Evolutionary conservation across 2,329 filamentous ascomycete genomes (phyloP), one percentile per base, ranked within the genome.

Genomic region (Fusarium sp.): DNA sequence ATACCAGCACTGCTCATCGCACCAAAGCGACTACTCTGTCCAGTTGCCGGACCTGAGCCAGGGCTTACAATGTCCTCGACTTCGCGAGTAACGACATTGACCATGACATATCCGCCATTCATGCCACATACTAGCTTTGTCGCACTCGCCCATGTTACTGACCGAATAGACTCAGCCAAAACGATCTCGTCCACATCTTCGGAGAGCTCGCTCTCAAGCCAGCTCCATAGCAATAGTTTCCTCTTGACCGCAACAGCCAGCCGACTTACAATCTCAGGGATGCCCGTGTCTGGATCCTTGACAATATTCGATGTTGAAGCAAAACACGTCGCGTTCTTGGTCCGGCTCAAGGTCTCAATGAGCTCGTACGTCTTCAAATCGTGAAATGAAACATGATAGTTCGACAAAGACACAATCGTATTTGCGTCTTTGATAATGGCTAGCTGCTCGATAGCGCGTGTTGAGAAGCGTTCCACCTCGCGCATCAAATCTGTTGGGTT

Each of bases 231-330:
- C 64, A 98, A 79, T 53, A 99, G 85, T 74, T 93, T 92, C 75
- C 96, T 87, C 85, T 98, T 98, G 34, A 98, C 93, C 6, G 94
- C 94, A 13, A 99, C 95, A 8, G 94, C 96, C 52, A 99, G 84
- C 38, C 94, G 87, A 57, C 94, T 97, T 69, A 98, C 94, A 57
- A 99, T 97, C 71, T 95, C 93, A 1, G 94, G 94, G 50, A 99
- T 94, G 24, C 92, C 92, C 0, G 94, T 97, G 50, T 89, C 88
- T 7, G 90, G 83, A 79, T 99, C 96, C 78, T 96, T 95, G 71
- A 97, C 92, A 57, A 98, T 97, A 79, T 98, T 97, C 67, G 94
- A 97, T 3, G 94, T 98, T 43, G 97, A 93, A 2, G 95, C 94
- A 79, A 99, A 98, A 43, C 91, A 91, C 3, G 91, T 91, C 15